Base-by-base conservation (phyloP, 495 filamentous ascomycete genomes). In the Penicillium antarcticum region DNA sequence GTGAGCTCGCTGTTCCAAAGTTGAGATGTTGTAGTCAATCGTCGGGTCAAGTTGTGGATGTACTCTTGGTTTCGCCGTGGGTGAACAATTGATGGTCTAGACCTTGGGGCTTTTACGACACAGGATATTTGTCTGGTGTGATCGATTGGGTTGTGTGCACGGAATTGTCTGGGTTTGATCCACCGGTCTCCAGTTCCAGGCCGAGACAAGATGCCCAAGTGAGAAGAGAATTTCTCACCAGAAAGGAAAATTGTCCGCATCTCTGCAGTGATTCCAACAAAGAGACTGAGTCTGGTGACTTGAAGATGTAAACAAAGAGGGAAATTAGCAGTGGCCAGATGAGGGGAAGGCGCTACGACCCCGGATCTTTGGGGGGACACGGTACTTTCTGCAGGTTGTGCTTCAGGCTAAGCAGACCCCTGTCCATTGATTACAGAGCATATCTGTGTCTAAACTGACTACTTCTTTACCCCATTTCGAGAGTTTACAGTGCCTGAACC, bases 151-250 rank as follows among this genome's bases (percentile, higher is more conserved):
- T 32, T 26, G 11, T 39, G 44, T 2, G 18, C n/a, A 2, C 5
- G 26, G 5, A 32, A n/a, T 45, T 52, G 44, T 8, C 29, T 48
- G 33, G 26, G 38, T 9, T 13, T 53, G 40, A 9, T 46, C 41
- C 49, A 23, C 32, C 48, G 37, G 39, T 51, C 50, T 50, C 41
- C 40, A 44, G 52, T 19, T 12, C 51, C 46, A 33, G 56, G 35
- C 45, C 48, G 55, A 24, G 62, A 54, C 26, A 40, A 47, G 38
- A 34, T 18, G 13, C 45, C 35, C 56, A 59, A 52, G 35, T 34
- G 56, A 58, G 68, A 65, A 58, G 52, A 44, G 21, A 66, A 37
- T 29, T 56, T 58, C 62, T 65, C 63, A 13, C 63, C 35, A 12
- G 46, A 45, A 18, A 51, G 36, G 19, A 54, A 36, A 38, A 60